These are phyloP conservation scores for Leccinum boreale DNA, from an alignment of 768 basidiomycete genomes.

Conservation along the genomic window DNA sequence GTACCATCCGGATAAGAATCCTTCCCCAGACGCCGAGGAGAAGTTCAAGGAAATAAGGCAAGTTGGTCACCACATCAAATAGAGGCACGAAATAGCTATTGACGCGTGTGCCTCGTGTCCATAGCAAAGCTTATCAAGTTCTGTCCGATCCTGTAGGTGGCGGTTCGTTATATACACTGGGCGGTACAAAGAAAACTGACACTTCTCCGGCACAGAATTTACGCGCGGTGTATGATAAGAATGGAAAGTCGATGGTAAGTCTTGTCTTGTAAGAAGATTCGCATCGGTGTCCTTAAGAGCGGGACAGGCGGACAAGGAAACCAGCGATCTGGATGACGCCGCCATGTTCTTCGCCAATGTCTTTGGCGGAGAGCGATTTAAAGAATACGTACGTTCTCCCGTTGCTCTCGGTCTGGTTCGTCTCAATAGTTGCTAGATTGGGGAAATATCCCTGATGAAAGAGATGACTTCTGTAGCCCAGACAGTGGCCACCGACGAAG, in stretches of 20 bases:
- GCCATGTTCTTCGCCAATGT: slow-evolving; percentile 93
- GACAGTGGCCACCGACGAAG: slow-evolving; percentile 90
- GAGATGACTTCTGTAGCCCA: slow-evolving; percentile 84
- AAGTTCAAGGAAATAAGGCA: slow-evolving; percentile 97
- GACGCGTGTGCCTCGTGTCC: slow-evolving; percentile 18
- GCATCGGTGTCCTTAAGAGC: slow-evolving; percentile 3
- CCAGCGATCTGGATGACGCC: slow-evolving; percentile 86
- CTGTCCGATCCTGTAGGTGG: slow-evolving; percentile 72
- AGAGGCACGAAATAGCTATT: slow-evolving; percentile 9
- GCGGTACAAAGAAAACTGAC: slow-evolving; percentile 2
- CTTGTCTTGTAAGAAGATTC: slow-evolving; percentile 5
- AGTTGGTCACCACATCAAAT: slow-evolving; percentile 18
- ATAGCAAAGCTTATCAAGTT: slow-evolving; percentile 93
- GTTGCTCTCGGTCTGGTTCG: neutral
- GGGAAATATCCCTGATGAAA: slow-evolving; percentile 94
- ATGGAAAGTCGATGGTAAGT: slow-evolving; percentile 84
- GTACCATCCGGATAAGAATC: slow-evolving; percentile 97
- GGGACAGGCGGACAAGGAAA: slow-evolving; percentile 68
- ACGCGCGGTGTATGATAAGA: slow-evolving; percentile 89
- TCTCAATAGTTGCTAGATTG: slow-evolving; percentile 58
- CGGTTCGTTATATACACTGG: slow-evolving; percentile 12
- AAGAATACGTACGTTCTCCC: slow-evolving; percentile 69
- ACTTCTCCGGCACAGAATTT: slow-evolving; percentile 53
- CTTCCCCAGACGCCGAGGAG: slow-evolving; percentile 87
- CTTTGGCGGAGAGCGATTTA: slow-evolving; percentile 92